Evolutionary conservation across 441 rosid genomes (phyloP).

Genomic region (Populus tomentosa): DNA sequence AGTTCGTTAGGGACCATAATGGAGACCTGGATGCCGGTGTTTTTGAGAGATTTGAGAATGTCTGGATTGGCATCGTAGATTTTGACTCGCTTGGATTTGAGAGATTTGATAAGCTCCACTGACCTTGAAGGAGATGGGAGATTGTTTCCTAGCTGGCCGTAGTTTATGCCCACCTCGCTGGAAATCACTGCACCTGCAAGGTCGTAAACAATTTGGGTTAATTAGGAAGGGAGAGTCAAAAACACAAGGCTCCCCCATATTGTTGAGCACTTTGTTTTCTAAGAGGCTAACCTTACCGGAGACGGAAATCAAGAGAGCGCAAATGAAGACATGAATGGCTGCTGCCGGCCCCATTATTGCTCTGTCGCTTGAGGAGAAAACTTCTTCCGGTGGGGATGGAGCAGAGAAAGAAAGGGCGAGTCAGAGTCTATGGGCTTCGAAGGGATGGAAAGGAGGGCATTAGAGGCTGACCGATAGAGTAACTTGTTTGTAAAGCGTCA

Average conservation of each 20-base stretch:
- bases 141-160: constrained; percentile 74
- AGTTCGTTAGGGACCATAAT: constrained; percentile 77
- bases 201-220: not conserved
- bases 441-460: not conserved
- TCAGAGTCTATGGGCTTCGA: not conserved
- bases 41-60: constrained; percentile 53
- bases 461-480: too few species aligned
- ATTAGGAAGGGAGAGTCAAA: not conserved
- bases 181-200: constrained; percentile 61
- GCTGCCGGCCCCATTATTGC: constrained; percentile 17
- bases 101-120: constrained; percentile 53
- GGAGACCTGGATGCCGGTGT: constrained; percentile 59
- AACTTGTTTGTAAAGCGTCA: too few species aligned
- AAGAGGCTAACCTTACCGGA: constrained; percentile 30
- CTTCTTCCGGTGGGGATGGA: not conserved
- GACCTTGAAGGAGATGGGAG: constrained; percentile 63
- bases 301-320: constrained; percentile 30
- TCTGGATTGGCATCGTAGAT: constrained; percentile 75
- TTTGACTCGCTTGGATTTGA: constrained; percentile 66
- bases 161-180: constrained; percentile 63
- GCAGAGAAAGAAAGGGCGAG: not conserved
- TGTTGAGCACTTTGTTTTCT: not conserved
- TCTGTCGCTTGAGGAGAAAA: not conserved
- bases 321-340: constrained; percentile 26
- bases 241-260: too few species aligned